Conservation (phyloP, 257 asterid species). For the Nicotiana attenuata region DNA sequence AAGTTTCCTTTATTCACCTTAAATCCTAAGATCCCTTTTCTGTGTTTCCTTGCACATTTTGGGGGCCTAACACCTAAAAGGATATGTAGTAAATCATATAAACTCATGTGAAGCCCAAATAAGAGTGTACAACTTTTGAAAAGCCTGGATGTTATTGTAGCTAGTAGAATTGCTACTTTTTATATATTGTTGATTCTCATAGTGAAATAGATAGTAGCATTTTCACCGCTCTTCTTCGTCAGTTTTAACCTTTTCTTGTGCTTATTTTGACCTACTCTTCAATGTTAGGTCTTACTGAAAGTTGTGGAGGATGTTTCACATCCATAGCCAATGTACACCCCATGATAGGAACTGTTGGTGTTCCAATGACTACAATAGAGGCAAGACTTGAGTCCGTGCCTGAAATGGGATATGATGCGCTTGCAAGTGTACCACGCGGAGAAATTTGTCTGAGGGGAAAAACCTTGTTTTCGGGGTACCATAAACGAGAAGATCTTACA, state of each 20-base stretch:
- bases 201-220: no score
- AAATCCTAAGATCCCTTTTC: not conserved
- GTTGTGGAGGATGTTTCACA: constrained; percentile 79
- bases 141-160: not conserved
- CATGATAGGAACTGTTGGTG: constrained; percentile 87
- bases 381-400: constrained; percentile 91
- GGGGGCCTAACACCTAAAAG: no score
- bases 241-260: constrained; percentile 2
- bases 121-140: no score
- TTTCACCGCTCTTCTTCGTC: not conserved
- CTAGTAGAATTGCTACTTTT: not conserved
- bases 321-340: constrained; percentile 66
- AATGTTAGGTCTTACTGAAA: constrained; percentile 71
- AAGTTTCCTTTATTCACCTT: not conserved
- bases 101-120: no score
- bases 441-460: constrained; percentile 83
- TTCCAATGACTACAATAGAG: constrained; percentile 81
- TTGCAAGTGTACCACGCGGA: constrained; percentile 66
- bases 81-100: no score
- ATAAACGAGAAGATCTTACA: constrained; percentile 82
- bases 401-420: constrained; percentile 91
- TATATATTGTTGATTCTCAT: no score
- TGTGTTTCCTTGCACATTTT: no score
- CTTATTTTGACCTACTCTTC: no score
- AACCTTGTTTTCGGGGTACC: constrained; percentile 77